These are phyloP conservation scores for Erysimum cheiranthoides DNA, from an alignment of 345 rosid species.

Conservation along the genomic window DNA sequence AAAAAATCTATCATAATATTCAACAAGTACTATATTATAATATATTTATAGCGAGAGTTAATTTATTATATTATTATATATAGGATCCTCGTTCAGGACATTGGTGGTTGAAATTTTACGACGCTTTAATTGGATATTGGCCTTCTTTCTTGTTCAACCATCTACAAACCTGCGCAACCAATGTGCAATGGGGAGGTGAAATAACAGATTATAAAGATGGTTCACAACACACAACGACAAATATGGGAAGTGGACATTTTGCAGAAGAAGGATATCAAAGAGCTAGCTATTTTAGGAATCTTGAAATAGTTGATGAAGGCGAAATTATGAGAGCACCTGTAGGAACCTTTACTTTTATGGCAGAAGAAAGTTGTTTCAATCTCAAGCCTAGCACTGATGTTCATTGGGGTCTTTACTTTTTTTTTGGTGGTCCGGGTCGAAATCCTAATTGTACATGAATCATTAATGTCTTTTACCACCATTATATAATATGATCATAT, in stretches of 20 bases:
- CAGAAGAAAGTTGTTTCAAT: background rate
- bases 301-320: slow-evolving; percentile 38
- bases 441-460: background rate
- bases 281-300: slow-evolving; percentile 44
- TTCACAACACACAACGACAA: slow-evolving; percentile 10
- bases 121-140: background rate
- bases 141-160: background rate
- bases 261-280: slow-evolving; percentile 49
- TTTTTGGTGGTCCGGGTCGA: slow-evolving; percentile 1
- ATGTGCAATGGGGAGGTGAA: background rate
- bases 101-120: background rate
- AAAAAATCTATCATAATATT: too few relatives aligned
- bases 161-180: background rate
- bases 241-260: slow-evolving; percentile 60
- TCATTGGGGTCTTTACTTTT: background rate
- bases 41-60: background rate
- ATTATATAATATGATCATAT: background rate
- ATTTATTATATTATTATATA: background rate
- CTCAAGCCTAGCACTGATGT: background rate
- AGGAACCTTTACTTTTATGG: background rate
- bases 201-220: background rate
- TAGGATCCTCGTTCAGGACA: background rate
- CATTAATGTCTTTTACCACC: background rate
- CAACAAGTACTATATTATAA: too few relatives aligned
- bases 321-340: background rate